Percentiles rank a stretch among this genome's conserved stretches.
Conservation (phyloP, 257 asterid genomes). For the Euphrasia confusa region DNA sequence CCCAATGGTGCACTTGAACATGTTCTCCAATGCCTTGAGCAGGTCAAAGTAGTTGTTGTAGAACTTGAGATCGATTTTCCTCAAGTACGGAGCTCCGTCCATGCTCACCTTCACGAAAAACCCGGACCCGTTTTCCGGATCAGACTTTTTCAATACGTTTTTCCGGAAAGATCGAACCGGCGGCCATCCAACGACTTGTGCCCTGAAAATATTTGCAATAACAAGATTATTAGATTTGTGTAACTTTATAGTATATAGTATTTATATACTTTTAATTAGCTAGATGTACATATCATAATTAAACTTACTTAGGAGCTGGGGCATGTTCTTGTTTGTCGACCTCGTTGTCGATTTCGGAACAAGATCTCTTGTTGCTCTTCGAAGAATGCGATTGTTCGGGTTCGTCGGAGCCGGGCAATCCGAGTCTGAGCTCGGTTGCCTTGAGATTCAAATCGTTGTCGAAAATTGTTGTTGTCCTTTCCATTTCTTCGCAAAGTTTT, state of each 20-base stretch:
- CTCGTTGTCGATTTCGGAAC: conserved; percentile 36
- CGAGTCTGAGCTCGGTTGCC: conserved; percentile 73
- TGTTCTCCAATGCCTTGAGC: conserved; percentile 55
- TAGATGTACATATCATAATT: neutral
- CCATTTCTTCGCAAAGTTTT: conserved; percentile 24
- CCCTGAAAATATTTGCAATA: conserved; percentile 24
- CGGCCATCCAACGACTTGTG: conserved; percentile 91
- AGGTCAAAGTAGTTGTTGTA: conserved; percentile 64
- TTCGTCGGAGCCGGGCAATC: conserved; percentile 63
- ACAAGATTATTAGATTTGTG: neutral
- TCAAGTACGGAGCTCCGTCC: conserved; percentile 93
- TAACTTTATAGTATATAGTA: neutral
- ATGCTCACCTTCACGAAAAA: conserved; percentile 87
- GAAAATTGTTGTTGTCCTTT: conserved; percentile 24
- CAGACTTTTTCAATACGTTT: conserved; percentile 43
- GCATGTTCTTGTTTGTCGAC: conserved; percentile 23
- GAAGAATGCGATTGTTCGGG: conserved; percentile 32
- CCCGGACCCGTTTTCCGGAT: conserved; percentile 45
- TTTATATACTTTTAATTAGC: too few species aligned
- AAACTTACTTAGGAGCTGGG: conserved; percentile 61
- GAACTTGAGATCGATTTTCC: conserved; percentile 72
- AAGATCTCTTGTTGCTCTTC: conserved; percentile 51
- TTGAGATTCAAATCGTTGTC: conserved; percentile 51
- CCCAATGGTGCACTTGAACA: conserved; percentile 87
- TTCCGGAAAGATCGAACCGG: conserved; percentile 82